A percentile compares a stretch with the other conserved stretches of the same genome.
Evolutionary conservation across 345 rosid genomes (phyloP).

Genomic region (Erucastrum elatum): DNA sequence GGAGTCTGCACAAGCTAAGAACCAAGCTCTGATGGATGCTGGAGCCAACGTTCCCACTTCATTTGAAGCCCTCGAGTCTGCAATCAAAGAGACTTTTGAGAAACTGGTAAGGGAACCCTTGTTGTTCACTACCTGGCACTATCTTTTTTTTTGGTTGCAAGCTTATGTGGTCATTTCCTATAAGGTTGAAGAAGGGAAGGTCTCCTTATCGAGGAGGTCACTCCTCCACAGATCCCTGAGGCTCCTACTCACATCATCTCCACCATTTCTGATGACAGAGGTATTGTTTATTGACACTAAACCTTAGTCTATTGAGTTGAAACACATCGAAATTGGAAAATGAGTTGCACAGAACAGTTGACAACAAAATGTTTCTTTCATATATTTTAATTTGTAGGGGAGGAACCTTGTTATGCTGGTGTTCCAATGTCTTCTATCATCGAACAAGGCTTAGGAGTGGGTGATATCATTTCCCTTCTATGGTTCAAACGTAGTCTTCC

Average conservation of each 20-base stretch:
- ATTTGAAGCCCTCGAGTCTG: constrained; percentile 73
- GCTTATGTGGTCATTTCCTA: constrained; percentile 14
- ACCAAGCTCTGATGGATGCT: constrained; percentile 85
- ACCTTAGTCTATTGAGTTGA: not conserved
- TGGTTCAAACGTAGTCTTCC: constrained; percentile 99
- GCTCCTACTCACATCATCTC: constrained; percentile 97
- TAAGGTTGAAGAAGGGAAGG: constrained; percentile 79
- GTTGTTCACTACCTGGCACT: not conserved
- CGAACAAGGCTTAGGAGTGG: constrained; percentile 88
- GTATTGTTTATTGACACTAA: constrained; percentile 37
- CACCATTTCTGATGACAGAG: constrained; percentile 96
- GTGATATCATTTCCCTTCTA: constrained; percentile 88
- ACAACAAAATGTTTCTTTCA: not conserved
- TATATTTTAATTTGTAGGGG: constrained; percentile 54
- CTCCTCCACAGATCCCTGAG: constrained; percentile 92
- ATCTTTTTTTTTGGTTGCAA: not conserved
- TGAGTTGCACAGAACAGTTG: not conserved
- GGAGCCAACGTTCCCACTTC: constrained; percentile 97
- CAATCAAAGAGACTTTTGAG: constrained; percentile 85
- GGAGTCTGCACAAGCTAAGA: constrained; percentile 99
- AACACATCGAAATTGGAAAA: not conserved
- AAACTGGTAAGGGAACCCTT: constrained; percentile 61
- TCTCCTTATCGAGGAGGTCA: constrained; percentile 74
- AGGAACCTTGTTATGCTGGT: constrained; percentile 97
- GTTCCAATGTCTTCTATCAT: constrained; percentile 96